These are phyloP conservation scores for Penicillium goetzii DNA, from an alignment of 495 filamentous ascomycete genomes.

Conservation along the genomic window DNA sequence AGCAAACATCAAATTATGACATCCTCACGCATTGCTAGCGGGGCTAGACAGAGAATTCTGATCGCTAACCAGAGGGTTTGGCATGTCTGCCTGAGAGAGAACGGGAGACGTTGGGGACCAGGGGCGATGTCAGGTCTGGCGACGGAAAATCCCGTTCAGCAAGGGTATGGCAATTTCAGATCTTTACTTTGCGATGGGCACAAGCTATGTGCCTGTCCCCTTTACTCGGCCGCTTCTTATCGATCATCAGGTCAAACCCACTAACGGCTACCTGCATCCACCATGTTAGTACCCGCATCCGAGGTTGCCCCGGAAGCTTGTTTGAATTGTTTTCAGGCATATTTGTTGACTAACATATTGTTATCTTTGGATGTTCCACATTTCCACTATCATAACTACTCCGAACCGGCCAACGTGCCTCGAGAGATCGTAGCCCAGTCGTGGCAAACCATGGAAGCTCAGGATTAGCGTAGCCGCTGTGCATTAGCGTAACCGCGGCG, in stretches of 20 bases:
- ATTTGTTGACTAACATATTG: not conserved
- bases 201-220: not conserved
- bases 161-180: not conserved
- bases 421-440: not conserved
- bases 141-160: not conserved
- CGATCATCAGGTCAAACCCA: not conserved
- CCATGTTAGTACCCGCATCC: not conserved
- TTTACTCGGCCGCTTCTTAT: not conserved
- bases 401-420: not conserved
- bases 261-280: conserved; percentile 1
- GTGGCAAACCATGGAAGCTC: not conserved
- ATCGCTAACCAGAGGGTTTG: too few species aligned
- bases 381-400: not conserved
- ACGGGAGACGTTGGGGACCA: not conserved
- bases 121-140: not conserved
- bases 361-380: not conserved
- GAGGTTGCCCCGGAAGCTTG: not conserved
- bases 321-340: not conserved
- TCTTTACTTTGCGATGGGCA: not conserved
- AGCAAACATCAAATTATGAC: not conserved
- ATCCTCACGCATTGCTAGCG: not conserved
- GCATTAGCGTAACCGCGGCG: conserved; percentile 14
- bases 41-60: not conserved
- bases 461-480: conserved; percentile 15
- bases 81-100: not conserved